These are phyloP conservation scores for Cucurbita moschata DNA, from an alignment of 306 rosid species.

Conservation along the genomic window DNA sequence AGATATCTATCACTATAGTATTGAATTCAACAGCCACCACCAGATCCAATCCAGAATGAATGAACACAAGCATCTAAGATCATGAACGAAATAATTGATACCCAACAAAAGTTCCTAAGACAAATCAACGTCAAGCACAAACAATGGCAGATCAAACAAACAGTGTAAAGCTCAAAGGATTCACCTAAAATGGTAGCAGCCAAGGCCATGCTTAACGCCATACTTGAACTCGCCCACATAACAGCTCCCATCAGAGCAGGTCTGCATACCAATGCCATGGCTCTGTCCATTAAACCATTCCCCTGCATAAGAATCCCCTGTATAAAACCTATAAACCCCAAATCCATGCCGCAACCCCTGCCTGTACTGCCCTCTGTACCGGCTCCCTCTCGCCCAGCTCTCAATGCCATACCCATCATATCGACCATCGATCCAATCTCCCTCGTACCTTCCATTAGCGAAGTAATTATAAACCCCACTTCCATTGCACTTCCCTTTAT, in stretches of 20 bases:
- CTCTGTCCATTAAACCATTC: constrained; percentile 96
- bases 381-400: constrained; percentile 85
- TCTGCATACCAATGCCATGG: constrained; percentile 81
- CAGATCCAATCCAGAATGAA: neutral
- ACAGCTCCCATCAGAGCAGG: constrained; percentile 87
- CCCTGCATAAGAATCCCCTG: constrained; percentile 84
- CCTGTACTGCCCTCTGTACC: constrained; percentile 72
- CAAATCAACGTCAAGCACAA: neutral
- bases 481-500: constrained; percentile 65
- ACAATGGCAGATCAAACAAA: neutral
- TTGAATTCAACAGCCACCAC: neutral
- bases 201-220: constrained; percentile 87
- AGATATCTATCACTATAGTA: neutral
- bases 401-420: constrained; percentile 93
- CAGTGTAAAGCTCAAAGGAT: neutral
- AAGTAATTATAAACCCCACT: constrained; percentile 92
- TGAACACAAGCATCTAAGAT: neutral
- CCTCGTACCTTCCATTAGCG: constrained; percentile 78
- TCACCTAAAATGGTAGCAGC: constrained; percentile 91
- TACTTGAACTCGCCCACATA: constrained; percentile 72
- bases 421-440: constrained; percentile 89
- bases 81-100: neutral
- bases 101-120: neutral
- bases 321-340: constrained; percentile 72
- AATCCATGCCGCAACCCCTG: constrained; percentile 77